These are phyloP conservation scores for Hymenotorrendiella dingleyae DNA, from an alignment of 2,329 filamentous ascomycete genomes.

Conservation along the genomic window DNA sequence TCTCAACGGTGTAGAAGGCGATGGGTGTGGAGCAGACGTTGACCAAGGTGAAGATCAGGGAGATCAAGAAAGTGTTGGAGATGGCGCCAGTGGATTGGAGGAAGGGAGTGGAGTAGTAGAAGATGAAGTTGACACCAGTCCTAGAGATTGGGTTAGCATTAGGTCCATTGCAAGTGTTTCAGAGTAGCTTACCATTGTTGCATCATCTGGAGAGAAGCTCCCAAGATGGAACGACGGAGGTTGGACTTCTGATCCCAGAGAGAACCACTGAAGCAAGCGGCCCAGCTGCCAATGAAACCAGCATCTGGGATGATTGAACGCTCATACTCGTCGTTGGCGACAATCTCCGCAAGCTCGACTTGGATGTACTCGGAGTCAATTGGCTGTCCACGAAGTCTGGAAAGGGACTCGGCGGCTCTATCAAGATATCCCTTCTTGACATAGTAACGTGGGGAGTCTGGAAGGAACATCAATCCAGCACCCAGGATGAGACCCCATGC, in stretches of 20 bases:
- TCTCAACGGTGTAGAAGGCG: conserved; percentile 79
- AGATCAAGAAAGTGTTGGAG: conserved; percentile 72
- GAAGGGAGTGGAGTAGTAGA: conserved; percentile 90
- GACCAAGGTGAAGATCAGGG: conserved; percentile 86
- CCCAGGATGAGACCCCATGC: conserved; percentile 71
- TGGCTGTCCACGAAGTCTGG: conserved; percentile 67
- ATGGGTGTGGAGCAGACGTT: conserved; percentile 81
- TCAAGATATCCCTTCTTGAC: conserved; percentile 69
- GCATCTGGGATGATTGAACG: conserved; percentile 2
- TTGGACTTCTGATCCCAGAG: conserved; percentile 60
- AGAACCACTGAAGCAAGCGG: conserved; percentile 55
- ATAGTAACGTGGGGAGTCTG: conserved; percentile 78
- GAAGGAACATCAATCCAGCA: conserved; percentile 65
- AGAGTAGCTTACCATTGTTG: conserved; percentile 46
- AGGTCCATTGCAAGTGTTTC: conserved; percentile 70
- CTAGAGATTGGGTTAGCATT: conserved; percentile 67
- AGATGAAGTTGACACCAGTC: conserved; percentile 89
- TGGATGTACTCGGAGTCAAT: conserved; percentile 67
- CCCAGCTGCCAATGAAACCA: conserved; percentile 43
- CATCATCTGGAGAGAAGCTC: conserved; percentile 76
- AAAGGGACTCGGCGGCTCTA: conserved; percentile 54
- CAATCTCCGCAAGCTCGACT: conserved; percentile 72
- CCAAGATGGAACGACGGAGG: conserved; percentile 64
- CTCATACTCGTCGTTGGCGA: conserved; percentile 66
- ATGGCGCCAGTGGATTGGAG: conserved; percentile 62